Evolutionary conservation across 2,329 filamentous ascomycete species (phyloP).

Genomic region (Xylariaceae sp.): DNA sequence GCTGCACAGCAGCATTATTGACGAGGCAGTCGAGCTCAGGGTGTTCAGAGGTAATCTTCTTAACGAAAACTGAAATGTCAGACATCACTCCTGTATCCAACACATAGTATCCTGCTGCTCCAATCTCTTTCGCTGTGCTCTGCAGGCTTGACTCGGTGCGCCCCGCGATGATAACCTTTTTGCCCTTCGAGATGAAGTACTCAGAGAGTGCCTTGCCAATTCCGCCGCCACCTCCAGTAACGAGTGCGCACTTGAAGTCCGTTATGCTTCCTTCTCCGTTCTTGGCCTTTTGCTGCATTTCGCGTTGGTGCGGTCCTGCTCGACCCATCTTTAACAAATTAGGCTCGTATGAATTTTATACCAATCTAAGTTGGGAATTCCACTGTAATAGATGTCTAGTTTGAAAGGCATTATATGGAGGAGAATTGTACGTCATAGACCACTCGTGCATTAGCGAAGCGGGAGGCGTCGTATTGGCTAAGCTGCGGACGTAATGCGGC

Average conservation of each 20-base stretch:
- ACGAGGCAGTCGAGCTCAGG: conserved; percentile 62
- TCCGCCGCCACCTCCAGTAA: conserved; percentile 58
- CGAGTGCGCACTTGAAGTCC: conserved; percentile 51
- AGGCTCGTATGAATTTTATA: too few relatives aligned
- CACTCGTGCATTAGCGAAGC: too few relatives aligned
- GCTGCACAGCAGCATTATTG: conserved; percentile 65
- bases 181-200: conserved; percentile 52
- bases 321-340: too few relatives aligned
- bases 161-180: conserved; percentile 58
- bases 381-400: too few relatives aligned
- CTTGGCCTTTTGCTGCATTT: background rate
- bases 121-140: conserved; percentile 49
- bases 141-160: conserved; percentile 61
- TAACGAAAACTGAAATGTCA: conserved; percentile 51
- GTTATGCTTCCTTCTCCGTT: background rate
- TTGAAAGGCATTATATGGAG: too few relatives aligned
- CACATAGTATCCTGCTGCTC: conserved; percentile 56
- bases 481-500: too few relatives aligned
- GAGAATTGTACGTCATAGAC: too few relatives aligned
- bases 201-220: conserved; percentile 56
- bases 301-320: too few relatives aligned
- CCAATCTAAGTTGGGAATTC: too few relatives aligned
- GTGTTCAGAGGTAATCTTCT: conserved; percentile 53
- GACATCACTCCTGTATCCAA: conserved; percentile 55
- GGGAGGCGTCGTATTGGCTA: too few relatives aligned